These are phyloP conservation scores for Exophiala spinifera DNA, from an alignment of 2,329 filamentous ascomycete species.

Conservation along the genomic window DNA sequence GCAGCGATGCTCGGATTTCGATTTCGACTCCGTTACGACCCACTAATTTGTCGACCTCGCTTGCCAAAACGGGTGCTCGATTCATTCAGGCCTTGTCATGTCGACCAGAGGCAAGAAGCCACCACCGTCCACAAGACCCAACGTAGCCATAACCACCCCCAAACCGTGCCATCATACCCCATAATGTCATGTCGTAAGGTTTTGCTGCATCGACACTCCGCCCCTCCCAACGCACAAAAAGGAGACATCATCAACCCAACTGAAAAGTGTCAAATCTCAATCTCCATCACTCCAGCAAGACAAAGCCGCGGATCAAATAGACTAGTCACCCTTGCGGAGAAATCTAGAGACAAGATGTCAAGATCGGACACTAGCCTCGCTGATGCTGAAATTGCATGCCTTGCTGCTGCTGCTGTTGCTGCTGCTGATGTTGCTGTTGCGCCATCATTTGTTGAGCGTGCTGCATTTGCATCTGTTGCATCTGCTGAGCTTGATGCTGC, in stretches of 20 bases:
- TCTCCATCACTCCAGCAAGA: neutral
- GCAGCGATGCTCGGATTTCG: too few species aligned
- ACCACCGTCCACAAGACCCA: neutral
- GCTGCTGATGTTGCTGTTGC: slow-evolving; percentile 22
- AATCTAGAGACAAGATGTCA: neutral
- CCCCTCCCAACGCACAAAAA: neutral
- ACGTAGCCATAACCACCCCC: neutral
- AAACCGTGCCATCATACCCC: neutral
- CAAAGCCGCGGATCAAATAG: neutral
- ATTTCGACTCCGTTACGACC: too few species aligned
- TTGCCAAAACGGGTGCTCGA: too few species aligned
- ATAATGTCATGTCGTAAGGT: neutral
- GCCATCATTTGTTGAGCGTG: slow-evolving; percentile 27
- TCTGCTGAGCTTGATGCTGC: slow-evolving; percentile 28
- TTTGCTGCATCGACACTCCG: neutral
- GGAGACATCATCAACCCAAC: neutral
- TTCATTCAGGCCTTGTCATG: too few species aligned
- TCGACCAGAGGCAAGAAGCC: too few species aligned
- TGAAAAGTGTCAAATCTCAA: neutral
- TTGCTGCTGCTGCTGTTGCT: slow-evolving; percentile 22
- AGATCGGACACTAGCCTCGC: neutral
- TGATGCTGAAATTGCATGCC: slow-evolving; percentile 23
- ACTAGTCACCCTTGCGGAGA: neutral
- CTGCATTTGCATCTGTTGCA: slow-evolving; percentile 29
- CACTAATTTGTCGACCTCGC: too few species aligned